Conservation (phyloP, 129 eudicot genomes). For the Gnaphalium uliginosum region DNA sequence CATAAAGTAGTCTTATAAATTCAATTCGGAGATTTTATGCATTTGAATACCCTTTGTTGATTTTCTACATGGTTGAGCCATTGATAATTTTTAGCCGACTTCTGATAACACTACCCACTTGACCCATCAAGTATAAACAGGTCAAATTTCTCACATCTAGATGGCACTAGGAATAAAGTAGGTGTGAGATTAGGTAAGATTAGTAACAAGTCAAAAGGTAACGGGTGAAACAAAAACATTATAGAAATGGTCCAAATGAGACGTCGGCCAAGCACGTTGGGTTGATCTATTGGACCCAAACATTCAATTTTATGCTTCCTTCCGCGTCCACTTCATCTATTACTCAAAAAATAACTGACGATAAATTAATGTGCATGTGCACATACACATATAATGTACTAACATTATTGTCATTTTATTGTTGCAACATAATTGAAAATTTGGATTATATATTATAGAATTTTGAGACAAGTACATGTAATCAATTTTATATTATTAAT, state of each 20-base stretch:
- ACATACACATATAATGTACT: background rate
- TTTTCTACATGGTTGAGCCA: background rate
- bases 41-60: background rate
- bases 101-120: background rate
- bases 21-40: background rate
- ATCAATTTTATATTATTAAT: too few relatives aligned
- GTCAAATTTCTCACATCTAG: background rate
- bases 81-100: background rate
- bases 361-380: background rate
- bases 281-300: background rate
- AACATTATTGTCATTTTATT: background rate
- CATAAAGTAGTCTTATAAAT: background rate
- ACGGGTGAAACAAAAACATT: background rate
- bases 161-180: background rate
- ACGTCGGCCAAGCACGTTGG: background rate
- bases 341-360: background rate
- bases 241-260: conserved; percentile 3
- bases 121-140: background rate
- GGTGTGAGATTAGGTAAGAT: background rate
- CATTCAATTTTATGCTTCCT: background rate
- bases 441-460: background rate
- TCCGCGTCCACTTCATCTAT: background rate
- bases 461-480: background rate
- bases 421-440: background rate
- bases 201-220: background rate